Conservation (phyloP, 2,329 filamentous ascomycete species). For the Pseudocercospora vitis region DNA sequence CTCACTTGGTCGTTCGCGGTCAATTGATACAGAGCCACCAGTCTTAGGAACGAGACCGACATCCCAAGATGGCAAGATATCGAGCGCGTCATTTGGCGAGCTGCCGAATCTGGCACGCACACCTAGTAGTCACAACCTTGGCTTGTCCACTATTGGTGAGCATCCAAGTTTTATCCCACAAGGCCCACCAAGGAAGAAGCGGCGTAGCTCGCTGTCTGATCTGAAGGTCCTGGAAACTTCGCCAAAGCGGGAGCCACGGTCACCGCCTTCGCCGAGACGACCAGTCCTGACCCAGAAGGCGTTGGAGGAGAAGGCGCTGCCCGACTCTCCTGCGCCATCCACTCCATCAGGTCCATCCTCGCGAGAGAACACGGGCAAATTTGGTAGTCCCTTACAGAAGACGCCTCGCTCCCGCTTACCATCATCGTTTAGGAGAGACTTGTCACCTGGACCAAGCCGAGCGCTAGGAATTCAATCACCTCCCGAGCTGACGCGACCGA, state of each 20-base stretch:
- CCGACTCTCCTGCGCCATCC: constrained; percentile 40
- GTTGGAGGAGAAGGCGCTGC: constrained; percentile 33
- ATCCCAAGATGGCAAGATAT: constrained; percentile 53
- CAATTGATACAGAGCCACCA: constrained; percentile 66
- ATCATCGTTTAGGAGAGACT: constrained; percentile 45
- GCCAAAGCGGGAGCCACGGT: constrained; percentile 27
- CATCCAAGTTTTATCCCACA: constrained; percentile 47
- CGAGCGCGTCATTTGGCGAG: constrained; percentile 43
- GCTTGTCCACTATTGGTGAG: constrained; percentile 54
- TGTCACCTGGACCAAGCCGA: constrained; percentile 39
- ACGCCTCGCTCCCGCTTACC: constrained; percentile 38
- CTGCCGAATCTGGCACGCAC: constrained; percentile 21
- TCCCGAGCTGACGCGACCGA: constrained; percentile 36
- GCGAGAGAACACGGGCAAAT: constrained; percentile 38
- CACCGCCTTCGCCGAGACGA: constrained; percentile 28
- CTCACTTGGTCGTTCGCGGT: constrained; percentile 68
- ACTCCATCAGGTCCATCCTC: constrained; percentile 37
- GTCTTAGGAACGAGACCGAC: constrained; percentile 49
- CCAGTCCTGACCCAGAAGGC: constrained; percentile 24
- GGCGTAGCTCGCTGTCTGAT: constrained; percentile 89
- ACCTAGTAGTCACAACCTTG: constrained; percentile 31
- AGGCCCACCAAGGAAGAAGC: constrained; percentile 66
- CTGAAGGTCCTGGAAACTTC: constrained; percentile 65
- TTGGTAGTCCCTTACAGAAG: constrained; percentile 43
- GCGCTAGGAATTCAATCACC: constrained; percentile 19